These are phyloP conservation scores for Vitis hybrid DNA, from an alignment of 177 flowering plant species.

Conservation along the genomic window DNA sequence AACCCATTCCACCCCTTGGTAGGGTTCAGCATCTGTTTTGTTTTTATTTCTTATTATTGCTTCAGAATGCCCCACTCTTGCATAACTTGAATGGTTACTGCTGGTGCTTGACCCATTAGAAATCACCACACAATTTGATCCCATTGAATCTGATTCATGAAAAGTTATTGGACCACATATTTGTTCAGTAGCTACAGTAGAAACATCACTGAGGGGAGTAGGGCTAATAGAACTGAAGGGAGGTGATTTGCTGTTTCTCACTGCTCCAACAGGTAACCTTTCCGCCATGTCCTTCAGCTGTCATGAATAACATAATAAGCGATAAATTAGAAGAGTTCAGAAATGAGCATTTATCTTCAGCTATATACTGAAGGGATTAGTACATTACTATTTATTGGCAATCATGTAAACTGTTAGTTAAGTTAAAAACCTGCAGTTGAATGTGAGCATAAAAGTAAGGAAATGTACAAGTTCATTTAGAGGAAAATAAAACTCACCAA, in stretches of 20 bases:
- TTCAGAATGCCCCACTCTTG: conserved; percentile 16
- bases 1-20: conserved; percentile 50
- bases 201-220: conserved; percentile 9
- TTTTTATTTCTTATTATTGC: conserved; percentile 15
- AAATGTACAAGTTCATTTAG: too few relatives aligned
- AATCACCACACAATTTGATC: conserved; percentile 14
- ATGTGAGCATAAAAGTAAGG: too few relatives aligned
- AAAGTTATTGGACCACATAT: conserved; percentile 10
- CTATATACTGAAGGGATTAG: too few relatives aligned
- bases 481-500: too few relatives aligned
- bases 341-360: background rate
- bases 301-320: background rate
- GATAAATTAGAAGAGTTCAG: background rate
- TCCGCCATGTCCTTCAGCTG: conserved; percentile 42
- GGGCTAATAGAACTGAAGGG: conserved; percentile 11
- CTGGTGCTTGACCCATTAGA: conserved; percentile 20
- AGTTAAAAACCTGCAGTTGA: too few relatives aligned
- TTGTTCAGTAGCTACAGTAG: conserved; percentile 11
- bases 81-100: conserved; percentile 17
- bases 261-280: conserved; percentile 34
- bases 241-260: conserved; percentile 20
- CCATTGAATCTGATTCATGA: conserved; percentile 21
- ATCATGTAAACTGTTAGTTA: too few relatives aligned
- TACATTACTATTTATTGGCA: too few relatives aligned
- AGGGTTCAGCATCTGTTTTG: conserved; percentile 29